Percentiles rank a stretch among this genome's conserved stretches.
phyloP scores from a whole-genome alignment of 2,329 filamentous ascomycete species.

The Fusarium siculi region DNA sequence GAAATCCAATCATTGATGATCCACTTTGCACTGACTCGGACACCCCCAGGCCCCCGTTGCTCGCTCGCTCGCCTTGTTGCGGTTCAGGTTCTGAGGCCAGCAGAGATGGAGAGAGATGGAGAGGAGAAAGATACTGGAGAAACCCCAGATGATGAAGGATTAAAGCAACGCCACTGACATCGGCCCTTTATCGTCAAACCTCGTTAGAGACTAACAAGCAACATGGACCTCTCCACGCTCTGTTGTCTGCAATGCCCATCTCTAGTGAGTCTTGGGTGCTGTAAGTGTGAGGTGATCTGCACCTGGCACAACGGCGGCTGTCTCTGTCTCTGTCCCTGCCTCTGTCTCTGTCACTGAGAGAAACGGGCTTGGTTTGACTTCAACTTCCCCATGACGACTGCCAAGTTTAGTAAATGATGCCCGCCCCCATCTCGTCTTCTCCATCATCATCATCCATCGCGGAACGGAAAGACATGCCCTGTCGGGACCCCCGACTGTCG shows the following conservation, averaged over 20 bases:
- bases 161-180: slow-evolving; percentile 41
- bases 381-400: slow-evolving; percentile 44
- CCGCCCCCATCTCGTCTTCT: slow-evolving; percentile 6
- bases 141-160: slow-evolving; percentile 23
- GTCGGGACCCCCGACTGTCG: slow-evolving; percentile 21
- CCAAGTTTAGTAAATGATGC: slow-evolving; percentile 39
- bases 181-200: slow-evolving; percentile 38
- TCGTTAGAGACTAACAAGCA: slow-evolving; percentile 23
- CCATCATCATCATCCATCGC: slow-evolving; percentile 3
- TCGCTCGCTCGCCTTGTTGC: slow-evolving; percentile 11
- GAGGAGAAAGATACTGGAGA: slow-evolving; percentile 16
- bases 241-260: slow-evolving; percentile 1
- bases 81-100: slow-evolving; percentile 1
- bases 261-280: background rate
- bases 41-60: background rate
- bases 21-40: slow-evolving; percentile 20
- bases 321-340: background rate
- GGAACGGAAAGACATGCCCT: slow-evolving; percentile 9
- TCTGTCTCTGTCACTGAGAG: background rate
- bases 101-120: background rate
- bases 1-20: slow-evolving; percentile 18
- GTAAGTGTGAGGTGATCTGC: slow-evolving; percentile 19
- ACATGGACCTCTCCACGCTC: slow-evolving; percentile 21
- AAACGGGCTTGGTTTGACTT: background rate
- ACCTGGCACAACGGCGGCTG: background rate